A percentile compares a stretch with the other conserved stretches of the same genome.
Conservation (phyloP, 176 grass and related monocot genomes). For the Aegilops umbellulata region DNA sequence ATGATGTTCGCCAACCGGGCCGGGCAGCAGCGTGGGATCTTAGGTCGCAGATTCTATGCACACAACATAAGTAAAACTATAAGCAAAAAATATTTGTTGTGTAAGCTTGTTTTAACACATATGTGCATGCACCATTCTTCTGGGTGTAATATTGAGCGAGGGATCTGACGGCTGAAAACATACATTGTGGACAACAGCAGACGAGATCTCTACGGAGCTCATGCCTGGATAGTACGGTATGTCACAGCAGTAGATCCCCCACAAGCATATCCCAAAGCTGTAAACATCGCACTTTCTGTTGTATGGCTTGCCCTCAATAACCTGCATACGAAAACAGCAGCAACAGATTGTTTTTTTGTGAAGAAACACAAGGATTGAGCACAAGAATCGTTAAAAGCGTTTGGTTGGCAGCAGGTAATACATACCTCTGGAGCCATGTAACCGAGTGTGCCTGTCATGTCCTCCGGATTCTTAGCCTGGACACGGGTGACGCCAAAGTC, state of each 20-base stretch:
- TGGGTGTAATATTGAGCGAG: not conserved
- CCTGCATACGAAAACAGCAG: conserved; percentile 28
- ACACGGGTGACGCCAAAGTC: conserved; percentile 86
- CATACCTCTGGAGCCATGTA: conserved; percentile 95
- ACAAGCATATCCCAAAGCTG: conserved; percentile 63
- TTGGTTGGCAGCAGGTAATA: not conserved
- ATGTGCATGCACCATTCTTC: not conserved
- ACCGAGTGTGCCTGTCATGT: conserved; percentile 85
- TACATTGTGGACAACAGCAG: conserved; percentile 30
- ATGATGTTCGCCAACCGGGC: conserved; percentile 56
- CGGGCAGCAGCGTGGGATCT: conserved; percentile 67
- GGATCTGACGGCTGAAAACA: not conserved
- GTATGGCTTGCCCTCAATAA: conserved; percentile 70
- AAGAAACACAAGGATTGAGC: not conserved
- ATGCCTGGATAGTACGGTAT: conserved; percentile 75
- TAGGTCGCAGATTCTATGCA: conserved; percentile 55
- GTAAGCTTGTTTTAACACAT: not conserved
- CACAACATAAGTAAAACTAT: not conserved
- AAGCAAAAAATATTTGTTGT: not conserved
- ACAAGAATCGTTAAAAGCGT: not conserved
- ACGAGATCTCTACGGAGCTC: conserved; percentile 56
- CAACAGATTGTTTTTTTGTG: not conserved
- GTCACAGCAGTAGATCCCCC: conserved; percentile 72
- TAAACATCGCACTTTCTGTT: conserved; percentile 63
- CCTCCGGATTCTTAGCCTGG: conserved; percentile 73